phyloP scores from a whole-genome alignment of 441 rosid species.

The Flueggea neowawraea region DNA sequence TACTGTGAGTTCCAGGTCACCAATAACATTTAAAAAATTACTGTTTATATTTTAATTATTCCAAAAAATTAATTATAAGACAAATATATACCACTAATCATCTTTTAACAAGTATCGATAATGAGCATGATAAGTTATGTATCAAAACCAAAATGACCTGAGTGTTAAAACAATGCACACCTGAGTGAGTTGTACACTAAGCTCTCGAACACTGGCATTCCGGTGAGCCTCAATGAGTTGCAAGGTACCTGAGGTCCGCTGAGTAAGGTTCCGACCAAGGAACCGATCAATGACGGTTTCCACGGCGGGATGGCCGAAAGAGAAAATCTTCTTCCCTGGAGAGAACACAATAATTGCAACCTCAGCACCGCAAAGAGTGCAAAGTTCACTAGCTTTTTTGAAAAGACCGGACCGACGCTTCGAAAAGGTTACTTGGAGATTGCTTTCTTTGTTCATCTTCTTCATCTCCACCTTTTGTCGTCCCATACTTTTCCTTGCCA shows the following conservation, averaged over 20 bases:
- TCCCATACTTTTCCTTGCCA: conserved; percentile 40
- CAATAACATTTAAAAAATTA: too few relatives aligned
- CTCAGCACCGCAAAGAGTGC: conserved; percentile 45
- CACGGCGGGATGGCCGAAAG: conserved; percentile 49
- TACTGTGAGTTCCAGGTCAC: too few relatives aligned
- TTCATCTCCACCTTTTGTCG: conserved; percentile 41
- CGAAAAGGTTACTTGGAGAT: conserved; percentile 48
- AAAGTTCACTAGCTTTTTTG: conserved; percentile 51
- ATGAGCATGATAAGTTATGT: background rate
- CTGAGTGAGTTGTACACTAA: conserved; percentile 38
- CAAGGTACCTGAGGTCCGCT: conserved; percentile 14
- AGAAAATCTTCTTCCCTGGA: conserved; percentile 37
- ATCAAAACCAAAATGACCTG: background rate
- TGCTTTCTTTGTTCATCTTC: conserved; percentile 33
- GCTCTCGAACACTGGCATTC: conserved; percentile 30
- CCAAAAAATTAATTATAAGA: too few relatives aligned
- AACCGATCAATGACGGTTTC: conserved; percentile 31
- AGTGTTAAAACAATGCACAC: conserved; percentile 13
- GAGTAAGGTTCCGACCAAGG: conserved; percentile 19
- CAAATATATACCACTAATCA: too few relatives aligned
- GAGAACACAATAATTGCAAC: conserved; percentile 37
- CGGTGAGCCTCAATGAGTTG: conserved; percentile 29
- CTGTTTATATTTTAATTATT: too few relatives aligned
- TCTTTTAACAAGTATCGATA: too few relatives aligned
- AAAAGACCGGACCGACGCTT: conserved; percentile 46